A percentile compares a stretch with the other conserved stretches of the same genome.
These are phyloP conservation scores for Epichloe uncinata DNA, from an alignment of 2,329 filamentous ascomycete species.

Conservation along the genomic window DNA sequence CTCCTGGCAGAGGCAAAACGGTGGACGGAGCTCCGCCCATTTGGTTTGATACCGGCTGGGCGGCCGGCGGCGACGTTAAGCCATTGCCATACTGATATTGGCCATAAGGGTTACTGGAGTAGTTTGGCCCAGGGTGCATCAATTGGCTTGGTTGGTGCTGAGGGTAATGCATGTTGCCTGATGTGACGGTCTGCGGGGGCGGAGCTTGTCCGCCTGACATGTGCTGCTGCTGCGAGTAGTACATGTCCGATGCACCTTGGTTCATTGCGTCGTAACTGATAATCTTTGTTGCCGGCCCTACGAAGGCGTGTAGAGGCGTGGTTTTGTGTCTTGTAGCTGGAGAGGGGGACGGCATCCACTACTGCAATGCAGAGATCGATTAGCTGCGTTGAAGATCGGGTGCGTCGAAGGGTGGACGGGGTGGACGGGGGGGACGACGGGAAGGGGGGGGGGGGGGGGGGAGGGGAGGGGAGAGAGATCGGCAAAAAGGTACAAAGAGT, in stretches of 20 bases:
- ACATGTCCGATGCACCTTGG: constrained; percentile 64
- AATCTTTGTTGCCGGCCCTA: too few relatives aligned
- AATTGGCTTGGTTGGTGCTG: constrained; percentile 56
- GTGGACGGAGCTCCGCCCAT: constrained; percentile 49
- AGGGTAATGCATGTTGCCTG: constrained; percentile 61
- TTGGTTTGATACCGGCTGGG: constrained; percentile 53
- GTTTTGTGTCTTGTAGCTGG: background rate
- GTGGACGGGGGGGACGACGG: background rate
- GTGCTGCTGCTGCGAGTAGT: constrained; percentile 66
- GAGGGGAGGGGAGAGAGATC: too few relatives aligned
- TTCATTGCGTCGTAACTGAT: constrained; percentile 29
- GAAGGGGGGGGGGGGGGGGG: background rate
- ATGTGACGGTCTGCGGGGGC: constrained; percentile 63
- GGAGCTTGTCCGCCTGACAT: constrained; percentile 67
- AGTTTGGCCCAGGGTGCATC: constrained; percentile 60
- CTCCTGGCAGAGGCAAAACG: constrained; percentile 57
- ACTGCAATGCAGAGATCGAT: constrained; percentile 20
- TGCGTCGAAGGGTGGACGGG: background rate
- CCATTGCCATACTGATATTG: constrained; percentile 67
- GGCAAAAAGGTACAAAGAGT: too few relatives aligned
- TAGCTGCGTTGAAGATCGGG: background rate
- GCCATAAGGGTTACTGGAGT: constrained; percentile 48
- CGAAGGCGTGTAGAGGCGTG: too few relatives aligned
- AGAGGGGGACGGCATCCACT: constrained; percentile 38
- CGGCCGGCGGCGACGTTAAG: constrained; percentile 65